Percentiles rank a stretch among this genome's conserved stretches.
Conservation (phyloP, 1,284 basidiomycete species). For the Cutaneotrichosporon sp. region DNA sequence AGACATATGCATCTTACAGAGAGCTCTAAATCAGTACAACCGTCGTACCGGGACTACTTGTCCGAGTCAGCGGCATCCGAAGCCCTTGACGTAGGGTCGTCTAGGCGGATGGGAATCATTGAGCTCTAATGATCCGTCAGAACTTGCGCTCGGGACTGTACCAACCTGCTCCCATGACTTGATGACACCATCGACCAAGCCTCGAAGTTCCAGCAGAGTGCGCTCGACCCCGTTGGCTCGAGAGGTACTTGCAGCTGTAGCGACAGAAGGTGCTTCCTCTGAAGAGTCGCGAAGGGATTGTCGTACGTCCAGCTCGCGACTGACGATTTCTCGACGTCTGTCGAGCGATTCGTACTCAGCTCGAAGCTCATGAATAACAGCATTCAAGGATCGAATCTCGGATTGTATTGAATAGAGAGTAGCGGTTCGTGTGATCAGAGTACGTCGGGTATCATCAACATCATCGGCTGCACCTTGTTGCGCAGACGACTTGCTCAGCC, state of each 20-base stretch:
- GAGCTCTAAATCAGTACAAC: neutral
- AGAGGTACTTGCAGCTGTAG: neutral
- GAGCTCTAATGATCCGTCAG: neutral
- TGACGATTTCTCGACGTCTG: conserved; percentile 23
- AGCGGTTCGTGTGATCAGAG: conserved; percentile 10
- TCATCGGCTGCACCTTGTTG: neutral
- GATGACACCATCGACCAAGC: conserved; percentile 39
- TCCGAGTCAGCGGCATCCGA: neutral
- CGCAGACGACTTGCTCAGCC: conserved; percentile 5
- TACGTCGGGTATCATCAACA: conserved; percentile 14
- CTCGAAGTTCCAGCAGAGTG: conserved; percentile 37
- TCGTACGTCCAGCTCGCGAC: conserved; percentile 29
- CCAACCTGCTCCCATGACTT: conserved; percentile 39
- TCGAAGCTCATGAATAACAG: conserved; percentile 26
- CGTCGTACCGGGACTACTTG: neutral
- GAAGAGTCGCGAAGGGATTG: conserved; percentile 15
- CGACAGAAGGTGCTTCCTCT: neutral
- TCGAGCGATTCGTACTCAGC: conserved; percentile 28
- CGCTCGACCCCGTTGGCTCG: conserved; percentile 28
- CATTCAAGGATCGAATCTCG: conserved; percentile 30
- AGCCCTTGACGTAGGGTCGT: neutral
- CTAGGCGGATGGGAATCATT: conserved; percentile 1
- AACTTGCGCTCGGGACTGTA: neutral
- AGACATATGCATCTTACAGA: conserved; percentile 14
- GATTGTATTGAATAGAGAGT: conserved; percentile 15